Percentiles rank a stretch among this genome's conserved stretches.
phyloP scores from a whole-genome alignment of 2,329 filamentous ascomycete species.

The Monosporascus sp. region DNA sequence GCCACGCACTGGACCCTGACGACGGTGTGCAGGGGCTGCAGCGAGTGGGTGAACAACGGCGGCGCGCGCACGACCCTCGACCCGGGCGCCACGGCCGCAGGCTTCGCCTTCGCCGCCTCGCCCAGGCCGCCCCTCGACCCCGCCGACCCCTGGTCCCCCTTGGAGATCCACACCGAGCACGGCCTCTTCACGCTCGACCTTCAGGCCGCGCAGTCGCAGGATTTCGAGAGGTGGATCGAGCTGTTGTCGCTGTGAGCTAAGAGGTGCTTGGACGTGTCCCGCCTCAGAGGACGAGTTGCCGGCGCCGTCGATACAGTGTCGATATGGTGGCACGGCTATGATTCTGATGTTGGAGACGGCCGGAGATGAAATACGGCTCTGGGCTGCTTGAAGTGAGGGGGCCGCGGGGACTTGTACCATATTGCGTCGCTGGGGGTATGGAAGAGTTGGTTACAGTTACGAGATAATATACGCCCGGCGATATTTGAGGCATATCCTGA shows the following conservation, averaged over 20 bases:
- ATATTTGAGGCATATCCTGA: no score
- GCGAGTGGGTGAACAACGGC: constrained; percentile 23
- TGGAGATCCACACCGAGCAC: constrained; percentile 15
- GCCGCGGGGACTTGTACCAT: no score
- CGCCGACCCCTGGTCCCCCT: constrained; percentile 8
- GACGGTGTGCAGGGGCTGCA: constrained; percentile 34
- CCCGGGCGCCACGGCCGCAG: constrained; percentile 11
- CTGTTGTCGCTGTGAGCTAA: background rate
- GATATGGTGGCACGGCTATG: no score
- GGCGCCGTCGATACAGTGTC: no score
- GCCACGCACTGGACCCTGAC: constrained; percentile 36
- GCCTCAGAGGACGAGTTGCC: no score
- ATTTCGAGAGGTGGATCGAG: constrained; percentile 11
- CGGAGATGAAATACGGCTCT: no score
- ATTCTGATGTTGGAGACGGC: no score
- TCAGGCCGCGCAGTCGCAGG: constrained; percentile 10
- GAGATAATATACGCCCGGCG: no score
- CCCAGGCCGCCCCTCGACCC: constrained; percentile 10
- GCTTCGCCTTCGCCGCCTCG: constrained; percentile 15
- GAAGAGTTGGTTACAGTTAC: no score
- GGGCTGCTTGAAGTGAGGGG: no score
- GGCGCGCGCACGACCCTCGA: constrained; percentile 11
- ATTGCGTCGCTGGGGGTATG: no score
- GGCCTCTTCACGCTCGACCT: constrained; percentile 13
- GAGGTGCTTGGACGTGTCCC: no score